Conservation (phyloP, 2,329 filamentous ascomycete species). For the Drechslera avenae region DNA sequence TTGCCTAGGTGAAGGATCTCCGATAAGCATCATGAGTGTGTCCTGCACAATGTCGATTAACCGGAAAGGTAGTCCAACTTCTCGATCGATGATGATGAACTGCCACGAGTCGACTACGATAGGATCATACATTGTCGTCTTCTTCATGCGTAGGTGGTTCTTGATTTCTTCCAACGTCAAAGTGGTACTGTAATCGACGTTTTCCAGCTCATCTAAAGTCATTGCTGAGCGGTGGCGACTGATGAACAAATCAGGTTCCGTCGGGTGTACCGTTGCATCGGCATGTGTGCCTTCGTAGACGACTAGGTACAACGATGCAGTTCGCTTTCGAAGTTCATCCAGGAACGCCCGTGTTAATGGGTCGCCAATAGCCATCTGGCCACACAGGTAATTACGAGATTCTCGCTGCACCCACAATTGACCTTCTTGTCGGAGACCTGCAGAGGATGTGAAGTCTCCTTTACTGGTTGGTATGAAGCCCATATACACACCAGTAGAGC, state of each 20-base stretch:
- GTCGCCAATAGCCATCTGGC: constrained; percentile 38
- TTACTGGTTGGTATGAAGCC: constrained; percentile 35
- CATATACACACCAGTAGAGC: constrained; percentile 30
- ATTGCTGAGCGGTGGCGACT: constrained; percentile 23
- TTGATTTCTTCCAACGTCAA: constrained; percentile 37
- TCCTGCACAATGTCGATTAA: constrained; percentile 39
- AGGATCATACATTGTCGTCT: constrained; percentile 36
- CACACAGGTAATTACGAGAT: constrained; percentile 34
- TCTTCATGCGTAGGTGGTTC: constrained; percentile 28
- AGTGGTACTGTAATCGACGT: constrained; percentile 20
- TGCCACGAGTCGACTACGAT: constrained; percentile 41
- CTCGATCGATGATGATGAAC: constrained; percentile 40
- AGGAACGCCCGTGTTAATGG: constrained; percentile 27
- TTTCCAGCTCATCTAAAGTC: constrained; percentile 18
- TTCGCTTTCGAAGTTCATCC: constrained; percentile 28
- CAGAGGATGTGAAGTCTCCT: constrained; percentile 16
- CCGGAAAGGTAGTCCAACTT: constrained; percentile 29
- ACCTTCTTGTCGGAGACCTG: constrained; percentile 6
- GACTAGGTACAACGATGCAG: constrained; percentile 26
- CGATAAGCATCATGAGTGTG: constrained; percentile 28
- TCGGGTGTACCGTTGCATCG: constrained; percentile 32
- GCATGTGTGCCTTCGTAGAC: constrained; percentile 37
- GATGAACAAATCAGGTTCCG: constrained; percentile 33
- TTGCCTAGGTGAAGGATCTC: constrained; percentile 28
- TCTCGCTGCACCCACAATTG: constrained; percentile 24